Conservation (phyloP, 192 early-diverging fungal genomes). For the Backusella macrospora region DNA sequence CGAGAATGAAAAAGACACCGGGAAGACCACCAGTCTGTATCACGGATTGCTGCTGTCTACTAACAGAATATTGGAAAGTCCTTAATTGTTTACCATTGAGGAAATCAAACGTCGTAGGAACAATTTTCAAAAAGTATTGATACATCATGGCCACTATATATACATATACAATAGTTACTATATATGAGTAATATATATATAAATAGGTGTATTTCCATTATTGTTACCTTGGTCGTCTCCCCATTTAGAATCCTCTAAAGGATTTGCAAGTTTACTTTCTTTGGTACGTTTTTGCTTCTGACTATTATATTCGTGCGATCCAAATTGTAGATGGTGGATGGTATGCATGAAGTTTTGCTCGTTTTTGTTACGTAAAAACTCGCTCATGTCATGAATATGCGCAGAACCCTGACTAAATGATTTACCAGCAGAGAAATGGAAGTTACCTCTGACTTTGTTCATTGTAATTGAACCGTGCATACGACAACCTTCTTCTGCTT, state of each 20-base stretch:
- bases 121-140: constrained; percentile 95
- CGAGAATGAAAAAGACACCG: constrained; percentile 84
- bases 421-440: constrained; percentile 89
- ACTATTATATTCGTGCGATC: constrained; percentile 34
- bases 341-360: constrained; percentile 81
- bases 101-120: constrained; percentile 79
- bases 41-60: constrained; percentile 78
- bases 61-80: constrained; percentile 95
- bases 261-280: constrained; percentile 47
- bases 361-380: constrained; percentile 34
- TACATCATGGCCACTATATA: constrained; percentile 54
- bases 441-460: constrained; percentile 90
- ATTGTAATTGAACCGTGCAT: constrained; percentile 78
- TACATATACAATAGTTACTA: not conserved
- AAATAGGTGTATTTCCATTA: not conserved
- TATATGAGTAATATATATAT: not conserved
- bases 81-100: constrained; percentile 64
- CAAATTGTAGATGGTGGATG: constrained; percentile 84
- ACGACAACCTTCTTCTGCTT: constrained; percentile 87
- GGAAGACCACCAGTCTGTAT: constrained; percentile 26
- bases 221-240: constrained; percentile 44
- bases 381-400: constrained; percentile 33
- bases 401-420: constrained; percentile 62
- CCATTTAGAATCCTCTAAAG: constrained; percentile 66
- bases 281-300: constrained; percentile 25